Percentiles rank a stretch among this genome's conserved stretches.
Conservation (phyloP, 306 rosid species). For the Fragaria nilgerrensis region DNA sequence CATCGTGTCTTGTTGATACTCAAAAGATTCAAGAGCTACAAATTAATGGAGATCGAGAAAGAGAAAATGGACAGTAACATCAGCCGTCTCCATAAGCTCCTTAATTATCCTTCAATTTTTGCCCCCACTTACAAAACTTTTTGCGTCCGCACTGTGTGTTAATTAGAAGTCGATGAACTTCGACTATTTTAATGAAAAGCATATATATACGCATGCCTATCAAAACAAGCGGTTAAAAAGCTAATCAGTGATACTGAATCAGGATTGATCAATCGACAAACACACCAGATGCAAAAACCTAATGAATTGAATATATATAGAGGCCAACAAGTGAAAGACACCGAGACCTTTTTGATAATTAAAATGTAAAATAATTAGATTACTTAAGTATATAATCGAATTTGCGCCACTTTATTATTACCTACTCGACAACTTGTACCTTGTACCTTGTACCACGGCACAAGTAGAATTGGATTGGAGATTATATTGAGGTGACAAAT, state of each 20-base stretch:
- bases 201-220: neutral
- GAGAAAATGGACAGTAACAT: no score
- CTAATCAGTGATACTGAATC: neutral
- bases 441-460: neutral
- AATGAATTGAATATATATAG: neutral
- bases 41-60: no score
- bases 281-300: neutral
- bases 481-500: neutral
- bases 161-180: neutral
- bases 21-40: no score
- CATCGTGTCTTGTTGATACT: no score
- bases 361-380: neutral
- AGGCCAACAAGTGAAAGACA: neutral
- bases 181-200: neutral
- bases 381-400: neutral
- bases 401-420: neutral
- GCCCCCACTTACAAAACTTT: no score
- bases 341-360: neutral
- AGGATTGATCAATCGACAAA: neutral
- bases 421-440: neutral
- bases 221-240: conserved; percentile 1
- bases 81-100: no score
- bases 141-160: no score
- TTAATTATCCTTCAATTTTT: no score
- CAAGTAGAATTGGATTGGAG: neutral